Evolutionary conservation across 306 rosid species (phyloP).

Genomic region (Calophaca sinica): DNA sequence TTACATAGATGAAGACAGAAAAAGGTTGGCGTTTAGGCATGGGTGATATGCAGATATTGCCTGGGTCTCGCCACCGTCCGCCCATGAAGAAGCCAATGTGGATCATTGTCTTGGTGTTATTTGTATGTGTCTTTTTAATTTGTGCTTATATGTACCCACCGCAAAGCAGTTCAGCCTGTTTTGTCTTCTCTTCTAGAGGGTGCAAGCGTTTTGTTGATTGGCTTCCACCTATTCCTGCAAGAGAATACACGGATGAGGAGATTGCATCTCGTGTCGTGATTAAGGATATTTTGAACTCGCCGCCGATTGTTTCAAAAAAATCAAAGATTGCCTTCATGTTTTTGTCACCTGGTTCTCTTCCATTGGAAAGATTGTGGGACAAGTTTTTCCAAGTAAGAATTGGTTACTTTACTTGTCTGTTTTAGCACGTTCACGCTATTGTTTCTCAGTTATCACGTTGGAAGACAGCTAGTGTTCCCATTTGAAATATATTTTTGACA

Average conservation of each 20-base stretch:
- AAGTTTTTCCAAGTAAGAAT: constrained; percentile 83
- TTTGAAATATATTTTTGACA: constrained; percentile 24
- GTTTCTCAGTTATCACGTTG: constrained; percentile 20
- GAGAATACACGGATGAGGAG: constrained; percentile 85
- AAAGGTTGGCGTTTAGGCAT: constrained; percentile 78
- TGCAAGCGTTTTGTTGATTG: constrained; percentile 72
- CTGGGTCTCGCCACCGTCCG: constrained; percentile 90
- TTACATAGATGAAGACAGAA: constrained; percentile 74
- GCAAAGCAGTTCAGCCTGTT: constrained; percentile 71
- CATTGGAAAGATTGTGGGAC: constrained; percentile 96
- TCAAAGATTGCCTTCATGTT: constrained; percentile 97
- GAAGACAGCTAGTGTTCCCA: background rate
- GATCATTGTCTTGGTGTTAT: constrained; percentile 86
- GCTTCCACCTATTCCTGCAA: constrained; percentile 90
- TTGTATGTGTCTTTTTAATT: constrained; percentile 78
- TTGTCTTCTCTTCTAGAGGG: constrained; percentile 84
- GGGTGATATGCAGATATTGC: constrained; percentile 79
- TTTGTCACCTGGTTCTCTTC: constrained; percentile 83
- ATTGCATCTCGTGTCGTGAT: constrained; percentile 78
- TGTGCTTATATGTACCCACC: constrained; percentile 90
- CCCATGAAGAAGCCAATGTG: constrained; percentile 83
- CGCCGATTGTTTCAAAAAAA: constrained; percentile 51
- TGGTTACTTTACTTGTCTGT: constrained; percentile 42
- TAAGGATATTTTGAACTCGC: constrained; percentile 73
- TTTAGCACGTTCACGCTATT: background rate